A percentile compares a stretch with the other conserved stretches of the same genome.
These are phyloP conservation scores for Aspergillus phoenicis DNA, from an alignment of 2,329 filamentous ascomycete species.

Conservation along the genomic window DNA sequence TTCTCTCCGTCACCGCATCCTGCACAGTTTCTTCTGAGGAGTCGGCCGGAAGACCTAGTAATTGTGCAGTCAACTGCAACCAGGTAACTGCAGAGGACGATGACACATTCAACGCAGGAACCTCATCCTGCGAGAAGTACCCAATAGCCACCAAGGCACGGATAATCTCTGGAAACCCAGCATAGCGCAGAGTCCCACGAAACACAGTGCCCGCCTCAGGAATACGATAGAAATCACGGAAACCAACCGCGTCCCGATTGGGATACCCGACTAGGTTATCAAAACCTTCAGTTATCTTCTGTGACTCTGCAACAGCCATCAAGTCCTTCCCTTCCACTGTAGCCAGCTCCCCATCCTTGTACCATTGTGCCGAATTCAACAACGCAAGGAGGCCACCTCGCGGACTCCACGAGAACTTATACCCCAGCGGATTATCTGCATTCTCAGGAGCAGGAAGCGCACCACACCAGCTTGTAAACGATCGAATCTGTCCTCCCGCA, in stretches of 20 bases:
- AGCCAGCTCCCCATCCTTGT: not conserved
- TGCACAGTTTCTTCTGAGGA: not conserved
- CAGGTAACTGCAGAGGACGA: not conserved
- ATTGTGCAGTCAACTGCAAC: not conserved
- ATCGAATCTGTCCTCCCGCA: not conserved
- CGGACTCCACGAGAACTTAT: slow-evolving; percentile 13
- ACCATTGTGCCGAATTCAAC: slow-evolving; percentile 9
- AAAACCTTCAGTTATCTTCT: not conserved
- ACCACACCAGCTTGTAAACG: slow-evolving; percentile 12
- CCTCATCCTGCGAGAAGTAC: not conserved
- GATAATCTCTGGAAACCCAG: slow-evolving; percentile 5
- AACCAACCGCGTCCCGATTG: slow-evolving; percentile 6
- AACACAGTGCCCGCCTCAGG: slow-evolving; percentile 7
- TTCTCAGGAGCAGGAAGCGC: slow-evolving; percentile 6
- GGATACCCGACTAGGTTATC: slow-evolving; percentile 4
- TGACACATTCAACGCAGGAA: not conserved
- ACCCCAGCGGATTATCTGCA: slow-evolving; percentile 7
- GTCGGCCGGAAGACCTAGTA: not conserved
- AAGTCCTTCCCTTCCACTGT: slow-evolving; percentile 3
- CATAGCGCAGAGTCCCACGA: slow-evolving; percentile 8
- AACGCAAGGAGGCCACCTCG: slow-evolving; percentile 3
- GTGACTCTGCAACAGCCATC: slow-evolving; percentile 1
- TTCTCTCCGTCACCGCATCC: not conserved
- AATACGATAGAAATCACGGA: slow-evolving; percentile 6
- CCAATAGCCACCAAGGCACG: slow-evolving; percentile 6